These are phyloP conservation scores for Colletotrichum eleusines DNA, from an alignment of 2,329 filamentous ascomycete species.

Conservation along the genomic window DNA sequence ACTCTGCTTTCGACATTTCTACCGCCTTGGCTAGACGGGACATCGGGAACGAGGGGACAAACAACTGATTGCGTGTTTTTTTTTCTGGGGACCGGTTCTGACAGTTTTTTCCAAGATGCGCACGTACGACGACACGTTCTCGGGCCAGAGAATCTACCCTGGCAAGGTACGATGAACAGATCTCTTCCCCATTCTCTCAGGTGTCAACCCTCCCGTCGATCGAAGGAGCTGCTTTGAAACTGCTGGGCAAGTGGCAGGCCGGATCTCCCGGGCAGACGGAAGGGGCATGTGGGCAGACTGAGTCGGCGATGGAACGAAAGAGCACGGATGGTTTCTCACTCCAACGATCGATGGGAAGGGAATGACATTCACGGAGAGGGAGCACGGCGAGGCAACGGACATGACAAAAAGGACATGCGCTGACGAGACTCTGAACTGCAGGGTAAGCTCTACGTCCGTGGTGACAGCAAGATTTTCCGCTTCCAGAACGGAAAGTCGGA, in stretches of 20 bases:
- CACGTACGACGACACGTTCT: slow-evolving; percentile 76
- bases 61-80: background rate
- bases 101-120: slow-evolving; percentile 64
- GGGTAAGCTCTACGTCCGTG: slow-evolving; percentile 99
- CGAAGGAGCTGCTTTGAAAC: slow-evolving; percentile 11
- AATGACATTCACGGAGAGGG: background rate
- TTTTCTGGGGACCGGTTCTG: slow-evolving; percentile 1
- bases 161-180: slow-evolving; percentile 68
- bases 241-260: background rate
- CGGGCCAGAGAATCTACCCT: slow-evolving; percentile 75
- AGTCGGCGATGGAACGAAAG: background rate
- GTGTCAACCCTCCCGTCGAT: slow-evolving; percentile 22
- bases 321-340: slow-evolving; percentile 2
- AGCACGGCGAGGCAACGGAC: slow-evolving; percentile 20
- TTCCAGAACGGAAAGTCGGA: slow-evolving; percentile 99
- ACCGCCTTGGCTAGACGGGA: slow-evolving; percentile 4
- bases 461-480: slow-evolving; percentile 99
- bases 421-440: slow-evolving; percentile 58
- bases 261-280: background rate
- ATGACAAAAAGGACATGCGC: slow-evolving; percentile 31
- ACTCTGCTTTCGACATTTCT: background rate
- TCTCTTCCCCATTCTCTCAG: background rate
- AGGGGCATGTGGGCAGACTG: slow-evolving; percentile 1
- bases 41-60: background rate
- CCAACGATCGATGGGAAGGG: slow-evolving; percentile 15